These are phyloP conservation scores for Colletotrichum brevisporum DNA, from an alignment of 2,329 filamentous ascomycete species.

Conservation along the genomic window DNA sequence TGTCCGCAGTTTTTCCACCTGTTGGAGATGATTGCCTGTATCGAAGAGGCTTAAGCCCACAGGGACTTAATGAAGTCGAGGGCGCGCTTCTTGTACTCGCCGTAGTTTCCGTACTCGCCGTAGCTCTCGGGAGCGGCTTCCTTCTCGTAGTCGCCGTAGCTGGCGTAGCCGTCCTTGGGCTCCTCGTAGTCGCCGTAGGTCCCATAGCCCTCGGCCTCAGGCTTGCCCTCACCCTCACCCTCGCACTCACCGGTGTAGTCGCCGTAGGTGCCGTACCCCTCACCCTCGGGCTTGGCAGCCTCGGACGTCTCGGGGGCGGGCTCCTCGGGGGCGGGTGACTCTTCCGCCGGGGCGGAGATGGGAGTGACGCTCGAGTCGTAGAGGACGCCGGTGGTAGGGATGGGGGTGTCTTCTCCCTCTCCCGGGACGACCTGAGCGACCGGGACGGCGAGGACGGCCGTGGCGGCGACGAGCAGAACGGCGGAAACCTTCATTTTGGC, in stretches of 20 bases:
- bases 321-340: constrained; percentile 42
- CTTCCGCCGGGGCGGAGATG: constrained; percentile 29
- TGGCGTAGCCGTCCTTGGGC: constrained; percentile 12
- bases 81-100: constrained; percentile 35
- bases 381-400: too few species aligned
- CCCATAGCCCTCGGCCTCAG: constrained; percentile 36
- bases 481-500: constrained; percentile 50
- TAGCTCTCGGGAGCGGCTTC: constrained; percentile 11
- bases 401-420: background rate
- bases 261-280: constrained; percentile 27
- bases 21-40: too few species aligned
- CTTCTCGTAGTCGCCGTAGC: constrained; percentile 26
- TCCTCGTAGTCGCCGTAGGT: constrained; percentile 33
- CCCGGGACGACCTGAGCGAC: constrained; percentile 5
- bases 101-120: constrained; percentile 26
- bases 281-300: background rate
- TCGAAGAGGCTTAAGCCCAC: background rate
- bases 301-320: too few species aligned
- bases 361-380: background rate
- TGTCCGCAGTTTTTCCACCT: too few species aligned
- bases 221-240: too few species aligned
- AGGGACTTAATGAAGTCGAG: constrained; percentile 20
- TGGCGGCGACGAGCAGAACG: constrained; percentile 45
- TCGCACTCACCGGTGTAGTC: background rate
- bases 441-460: constrained; percentile 43